These are phyloP conservation scores for Thelephora ganbajun DNA, from an alignment of 768 basidiomycete species.

Conservation along the genomic window DNA sequence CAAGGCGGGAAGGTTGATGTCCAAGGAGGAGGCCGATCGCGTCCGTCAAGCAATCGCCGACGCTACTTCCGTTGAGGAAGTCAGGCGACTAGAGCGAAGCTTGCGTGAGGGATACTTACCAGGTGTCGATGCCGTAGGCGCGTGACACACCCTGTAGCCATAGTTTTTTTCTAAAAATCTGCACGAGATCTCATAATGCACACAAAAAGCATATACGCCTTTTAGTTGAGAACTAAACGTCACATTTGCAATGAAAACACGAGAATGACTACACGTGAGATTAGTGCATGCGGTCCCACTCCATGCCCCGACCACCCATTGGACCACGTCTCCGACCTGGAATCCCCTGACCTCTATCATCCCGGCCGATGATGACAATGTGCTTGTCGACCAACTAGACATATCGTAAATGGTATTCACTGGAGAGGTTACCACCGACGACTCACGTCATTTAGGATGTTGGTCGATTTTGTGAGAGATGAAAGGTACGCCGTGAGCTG, in stretches of 20 bases:
- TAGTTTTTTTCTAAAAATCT: not conserved
- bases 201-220: no score
- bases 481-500: conserved; percentile 85
- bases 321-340: conserved; percentile 4
- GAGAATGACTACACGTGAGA: not conserved
- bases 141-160: conserved; percentile 25
- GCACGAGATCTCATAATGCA: not conserved
- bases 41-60: conserved; percentile 80
- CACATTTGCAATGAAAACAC: not conserved
- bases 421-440: conserved; percentile 2
- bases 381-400: conserved; percentile 70
- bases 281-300: conserved; percentile 11
- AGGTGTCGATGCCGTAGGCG: conserved; percentile 62
- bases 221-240: no score
- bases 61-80: conserved; percentile 86
- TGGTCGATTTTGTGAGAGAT: conserved; percentile 77
- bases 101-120: conserved; percentile 78
- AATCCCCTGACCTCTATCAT: not conserved
- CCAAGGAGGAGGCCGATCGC: conserved; percentile 79
- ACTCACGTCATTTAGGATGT: conserved; percentile 78
- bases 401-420: conserved; percentile 7
- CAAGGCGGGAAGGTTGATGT: conserved; percentile 79
- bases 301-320: conserved; percentile 7
- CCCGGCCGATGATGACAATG: conserved; percentile 33
- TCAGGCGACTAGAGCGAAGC: conserved; percentile 69